These are phyloP conservation scores for Fraxinus angustifolia DNA, from an alignment of 305 asterid genomes.

Conservation along the genomic window DNA sequence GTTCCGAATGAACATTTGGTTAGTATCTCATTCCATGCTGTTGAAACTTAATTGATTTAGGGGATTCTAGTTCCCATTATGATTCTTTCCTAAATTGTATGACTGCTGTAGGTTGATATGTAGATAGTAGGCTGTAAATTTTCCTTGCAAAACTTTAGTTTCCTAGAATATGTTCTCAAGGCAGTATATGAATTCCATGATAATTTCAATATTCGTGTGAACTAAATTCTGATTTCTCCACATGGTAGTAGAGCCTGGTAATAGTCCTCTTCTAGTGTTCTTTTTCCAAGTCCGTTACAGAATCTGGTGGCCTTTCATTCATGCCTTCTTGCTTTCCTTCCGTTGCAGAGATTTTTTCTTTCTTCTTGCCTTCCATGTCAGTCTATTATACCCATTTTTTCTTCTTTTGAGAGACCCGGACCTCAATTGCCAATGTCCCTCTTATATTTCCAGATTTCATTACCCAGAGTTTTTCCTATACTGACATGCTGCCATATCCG, in stretches of 20 bases:
- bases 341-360: background rate
- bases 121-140: background rate
- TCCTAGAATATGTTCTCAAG: background rate
- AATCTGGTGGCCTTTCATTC: background rate
- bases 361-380: background rate
- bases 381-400: background rate
- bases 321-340: background rate
- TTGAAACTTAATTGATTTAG: background rate
- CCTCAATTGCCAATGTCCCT: background rate
- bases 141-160: background rate
- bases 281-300: background rate
- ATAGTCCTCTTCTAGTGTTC: background rate
- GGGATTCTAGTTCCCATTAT: background rate
- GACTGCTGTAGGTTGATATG: background rate
- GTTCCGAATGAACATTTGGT: slow-evolving; percentile 10
- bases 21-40: slow-evolving; percentile 12
- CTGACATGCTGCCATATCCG: background rate
- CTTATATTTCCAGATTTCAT: background rate
- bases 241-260: background rate
- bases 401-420: background rate
- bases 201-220: background rate
- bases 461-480: background rate
- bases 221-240: background rate
- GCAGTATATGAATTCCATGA: background rate
- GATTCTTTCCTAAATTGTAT: background rate